Base-by-base conservation (phyloP, 768 basidiomycete species). In the Auriscalpium orientale region DNA sequence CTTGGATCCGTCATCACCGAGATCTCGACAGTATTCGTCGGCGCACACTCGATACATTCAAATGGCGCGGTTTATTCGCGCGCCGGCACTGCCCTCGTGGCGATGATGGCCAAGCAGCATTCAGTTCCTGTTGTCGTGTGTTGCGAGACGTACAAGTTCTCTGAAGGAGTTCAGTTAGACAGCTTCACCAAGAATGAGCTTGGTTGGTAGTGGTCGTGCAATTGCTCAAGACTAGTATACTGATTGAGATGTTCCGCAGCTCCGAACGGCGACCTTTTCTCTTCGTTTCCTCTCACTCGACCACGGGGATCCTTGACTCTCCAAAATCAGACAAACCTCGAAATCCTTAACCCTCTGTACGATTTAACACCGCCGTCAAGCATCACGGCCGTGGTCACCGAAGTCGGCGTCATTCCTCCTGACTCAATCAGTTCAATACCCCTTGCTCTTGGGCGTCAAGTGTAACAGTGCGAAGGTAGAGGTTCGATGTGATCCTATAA, bases 111-210 rank as follows among this genome's bases (percentile, higher is more conserved):
- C 1, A 91, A 91, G 69, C 82, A 83, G 48, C 81, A 87, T 64
- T 85, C 84, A 21, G 88, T 98, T 0, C 95, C 97, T 5, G 94
- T 98, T 8, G 83, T 99, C 37, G 93, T 97, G 22, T 98, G 94
- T 61, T 97, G 95, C 64, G 97, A 98, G 72, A 99, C 97, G 4
- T 98, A 98, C 75, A 99, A 99, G 70, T 98, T 95, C 65, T 89
- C 90, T 16, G 95, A 98, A 63, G 83, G 84, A 36, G 87, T 98
- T 33, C 86, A 90, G 70, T 76, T 98, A 54, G 97, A 99, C 69
- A 89, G 89, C 18, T 94, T 99, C 63, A 92, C 89, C 46, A 93
- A 91, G 70, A 99, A 99, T 65, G 97, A 99, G 71, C 75, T 98
- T 43, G 97, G 95, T 91, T 62, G 67, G 81, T 64, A 11, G 18